These are phyloP conservation scores for Delphinella strobiligena DNA, from an alignment of 2,329 filamentous ascomycete species.

Conservation along the genomic window DNA sequence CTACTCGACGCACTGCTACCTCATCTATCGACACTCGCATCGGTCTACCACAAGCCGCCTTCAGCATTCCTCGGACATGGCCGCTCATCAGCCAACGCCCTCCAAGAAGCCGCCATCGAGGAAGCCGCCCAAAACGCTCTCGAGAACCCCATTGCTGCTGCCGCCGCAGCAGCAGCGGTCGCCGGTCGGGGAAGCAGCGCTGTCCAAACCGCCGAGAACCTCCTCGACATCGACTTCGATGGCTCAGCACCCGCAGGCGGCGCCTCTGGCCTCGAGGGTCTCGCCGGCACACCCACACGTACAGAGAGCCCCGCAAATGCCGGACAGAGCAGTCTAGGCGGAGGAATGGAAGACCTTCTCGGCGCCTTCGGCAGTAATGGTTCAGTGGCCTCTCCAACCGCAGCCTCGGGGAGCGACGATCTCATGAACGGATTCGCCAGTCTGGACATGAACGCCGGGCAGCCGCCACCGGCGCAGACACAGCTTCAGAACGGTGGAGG, in stretches of 20 bases:
- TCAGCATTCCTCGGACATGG: conserved; percentile 97
- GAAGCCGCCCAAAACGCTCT: conserved; percentile 86
- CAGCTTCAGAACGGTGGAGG: conserved; percentile 37
- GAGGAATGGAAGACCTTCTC: conserved; percentile 70
- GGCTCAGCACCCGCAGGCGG: conserved; percentile 83
- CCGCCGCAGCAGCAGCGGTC: conserved; percentile 56
- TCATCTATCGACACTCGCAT: conserved; percentile 88
- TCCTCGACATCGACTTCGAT: conserved; percentile 93
- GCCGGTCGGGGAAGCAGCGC: conserved; percentile 33
- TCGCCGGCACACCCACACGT: conserved; percentile 55
- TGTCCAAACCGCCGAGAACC: conserved; percentile 80
- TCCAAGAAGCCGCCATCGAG: conserved; percentile 90
- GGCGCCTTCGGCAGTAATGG: conserved; percentile 46
- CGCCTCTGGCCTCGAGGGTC: conserved; percentile 38
- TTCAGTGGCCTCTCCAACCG: conserved; percentile 10
- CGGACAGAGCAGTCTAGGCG: conserved; percentile 27
- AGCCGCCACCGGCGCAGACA: conserved; percentile 46
- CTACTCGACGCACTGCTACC: conserved; percentile 81
- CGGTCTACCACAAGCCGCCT: conserved; percentile 95
- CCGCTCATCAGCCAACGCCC: conserved; percentile 82
- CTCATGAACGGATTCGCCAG: conserved; percentile 75
- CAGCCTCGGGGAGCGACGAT: conserved; percentile 32
- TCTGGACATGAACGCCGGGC: conserved; percentile 58
- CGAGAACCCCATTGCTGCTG: conserved; percentile 88
- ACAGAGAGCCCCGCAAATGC: conserved; percentile 48